Percentiles rank a stretch among this genome's conserved stretches.
These are phyloP conservation scores for Litchi chinensis DNA, from an alignment of 345 rosid genomes.

Conservation along the genomic window DNA sequence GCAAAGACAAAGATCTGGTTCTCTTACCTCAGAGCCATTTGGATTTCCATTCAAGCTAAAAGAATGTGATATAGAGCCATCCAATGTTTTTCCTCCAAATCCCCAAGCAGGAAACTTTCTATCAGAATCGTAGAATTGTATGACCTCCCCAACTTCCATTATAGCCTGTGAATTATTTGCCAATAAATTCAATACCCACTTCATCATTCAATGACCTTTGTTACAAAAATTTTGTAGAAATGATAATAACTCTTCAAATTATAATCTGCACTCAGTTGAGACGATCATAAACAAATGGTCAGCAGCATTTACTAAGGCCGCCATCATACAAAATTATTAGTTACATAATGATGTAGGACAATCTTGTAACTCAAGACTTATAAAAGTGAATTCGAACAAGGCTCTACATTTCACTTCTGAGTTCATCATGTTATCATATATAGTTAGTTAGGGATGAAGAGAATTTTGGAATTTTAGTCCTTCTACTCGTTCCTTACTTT, in stretches of 20 bases:
- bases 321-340: background rate
- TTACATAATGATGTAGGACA: background rate
- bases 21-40: slow-evolving; percentile 59
- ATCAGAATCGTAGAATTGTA: slow-evolving; percentile 86
- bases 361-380: background rate
- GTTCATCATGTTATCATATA: background rate
- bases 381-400: background rate
- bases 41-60: slow-evolving; percentile 73
- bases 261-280: background rate
- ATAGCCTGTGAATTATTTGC: slow-evolving; percentile 58
- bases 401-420: background rate
- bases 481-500: background rate
- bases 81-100: slow-evolving; percentile 71
- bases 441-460: background rate
- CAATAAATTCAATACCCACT: slow-evolving; percentile 4
- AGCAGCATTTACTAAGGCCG: background rate
- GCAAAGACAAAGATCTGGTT: background rate
- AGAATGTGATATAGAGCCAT: slow-evolving; percentile 70
- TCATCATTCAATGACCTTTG: background rate
- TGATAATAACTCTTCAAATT: background rate
- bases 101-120: slow-evolving; percentile 86
- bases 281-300: background rate
- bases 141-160: slow-evolving; percentile 81
- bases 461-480: background rate
- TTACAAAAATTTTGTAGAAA: background rate